A percentile compares a stretch with the other conserved stretches of the same genome.
phyloP scores from a whole-genome alignment of 768 basidiomycete species.

The Psilocybe subaeruginosa region DNA sequence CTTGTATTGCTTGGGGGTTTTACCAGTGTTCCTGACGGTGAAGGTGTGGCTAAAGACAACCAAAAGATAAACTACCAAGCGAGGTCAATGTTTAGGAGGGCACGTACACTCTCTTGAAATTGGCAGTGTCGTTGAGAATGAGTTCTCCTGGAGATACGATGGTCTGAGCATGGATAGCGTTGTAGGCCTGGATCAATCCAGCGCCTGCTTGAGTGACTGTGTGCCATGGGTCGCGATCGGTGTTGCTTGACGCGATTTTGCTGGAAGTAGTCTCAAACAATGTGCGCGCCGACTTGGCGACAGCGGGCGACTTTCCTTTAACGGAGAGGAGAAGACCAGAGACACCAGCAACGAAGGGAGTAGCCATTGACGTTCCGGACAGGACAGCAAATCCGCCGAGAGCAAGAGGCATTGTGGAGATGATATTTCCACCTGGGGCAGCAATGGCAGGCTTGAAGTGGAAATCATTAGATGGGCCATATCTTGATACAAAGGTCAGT shows the following conservation, averaged over 20 bases:
- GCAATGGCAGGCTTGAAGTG: conserved; percentile 53
- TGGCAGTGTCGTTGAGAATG: conserved; percentile 64
- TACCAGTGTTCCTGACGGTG: conserved; percentile 54
- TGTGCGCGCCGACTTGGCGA: conserved; percentile 34
- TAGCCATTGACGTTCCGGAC: conserved; percentile 44
- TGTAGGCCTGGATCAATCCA: conserved; percentile 58
- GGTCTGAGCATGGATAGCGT: conserved; percentile 56
- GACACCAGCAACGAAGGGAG: conserved; percentile 45
- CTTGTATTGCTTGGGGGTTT: conserved; percentile 42
- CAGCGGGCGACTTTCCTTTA: conserved; percentile 34
- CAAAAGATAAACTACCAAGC: background rate
- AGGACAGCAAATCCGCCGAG: conserved; percentile 37
- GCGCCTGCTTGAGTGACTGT: conserved; percentile 57
- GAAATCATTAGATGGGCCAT: conserved; percentile 64
- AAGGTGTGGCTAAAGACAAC: conserved; percentile 42
- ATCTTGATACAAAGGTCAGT: conserved; percentile 28
- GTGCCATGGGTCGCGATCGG: conserved; percentile 52
- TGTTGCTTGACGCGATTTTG: conserved; percentile 42
- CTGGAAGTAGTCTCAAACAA: conserved; percentile 54
- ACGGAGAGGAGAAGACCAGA: conserved; percentile 42
- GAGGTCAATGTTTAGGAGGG: background rate
- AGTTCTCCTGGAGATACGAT: conserved; percentile 59
- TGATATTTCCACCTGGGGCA: conserved; percentile 52
- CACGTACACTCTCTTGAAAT: conserved; percentile 45
- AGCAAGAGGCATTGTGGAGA: conserved; percentile 42